Evolutionary conservation across 495 filamentous ascomycete species (phyloP).

Genomic region (Polyplosphaeria fusca): DNA sequence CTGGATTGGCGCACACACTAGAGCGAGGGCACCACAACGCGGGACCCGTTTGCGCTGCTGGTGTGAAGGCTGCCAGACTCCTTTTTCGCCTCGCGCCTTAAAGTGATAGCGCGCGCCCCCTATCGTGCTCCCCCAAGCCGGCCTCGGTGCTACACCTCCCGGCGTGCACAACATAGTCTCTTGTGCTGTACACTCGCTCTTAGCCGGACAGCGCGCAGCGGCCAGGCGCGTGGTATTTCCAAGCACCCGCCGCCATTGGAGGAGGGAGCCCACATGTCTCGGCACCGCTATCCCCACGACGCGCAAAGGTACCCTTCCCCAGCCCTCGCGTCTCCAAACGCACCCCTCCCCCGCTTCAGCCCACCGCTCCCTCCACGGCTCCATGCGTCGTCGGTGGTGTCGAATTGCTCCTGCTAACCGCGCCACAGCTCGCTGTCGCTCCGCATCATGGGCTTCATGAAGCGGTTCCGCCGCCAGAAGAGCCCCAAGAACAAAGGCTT

Average conservation of each 20-base stretch:
- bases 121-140: no score
- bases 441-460: conserved; percentile 48
- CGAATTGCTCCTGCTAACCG: conserved; percentile 11
- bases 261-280: conserved; percentile 15
- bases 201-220: background rate
- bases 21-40: no score
- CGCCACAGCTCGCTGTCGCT: conserved; percentile 15
- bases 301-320: conserved; percentile 4
- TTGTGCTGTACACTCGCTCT: background rate
- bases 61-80: background rate
- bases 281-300: conserved; percentile 10
- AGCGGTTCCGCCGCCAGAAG: conserved; percentile 45
- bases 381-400: background rate
- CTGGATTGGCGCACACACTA: no score
- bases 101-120: no score
- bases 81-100: no score
- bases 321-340: background rate
- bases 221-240: background rate
- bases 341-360: background rate
- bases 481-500: conserved; percentile 34
- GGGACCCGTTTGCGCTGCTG: background rate
- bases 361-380: background rate
- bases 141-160: no score
- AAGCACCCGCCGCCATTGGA: conserved; percentile 3
- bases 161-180: background rate